Evolutionary conservation across 2,329 filamentous ascomycete genomes (phyloP).

Genomic region (Drechslerella dactyloides): DNA sequence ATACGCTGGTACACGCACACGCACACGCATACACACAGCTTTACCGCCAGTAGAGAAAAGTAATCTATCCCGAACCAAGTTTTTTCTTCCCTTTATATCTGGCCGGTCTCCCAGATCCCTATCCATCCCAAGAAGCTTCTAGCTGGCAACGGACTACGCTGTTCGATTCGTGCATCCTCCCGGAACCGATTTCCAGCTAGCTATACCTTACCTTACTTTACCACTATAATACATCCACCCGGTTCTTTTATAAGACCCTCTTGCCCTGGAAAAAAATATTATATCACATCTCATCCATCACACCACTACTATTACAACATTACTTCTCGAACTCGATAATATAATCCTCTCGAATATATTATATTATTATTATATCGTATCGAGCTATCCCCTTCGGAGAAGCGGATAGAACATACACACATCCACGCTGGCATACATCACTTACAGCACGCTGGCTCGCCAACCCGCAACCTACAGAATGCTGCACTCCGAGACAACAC

Average conservation of each 20-base stretch:
- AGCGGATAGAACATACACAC: not conserved
- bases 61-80: conserved; percentile 17
- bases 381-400: too few species aligned
- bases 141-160: too few species aligned
- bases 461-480: conserved; percentile 22
- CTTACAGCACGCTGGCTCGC: conserved; percentile 1
- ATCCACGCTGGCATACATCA: conserved; percentile 8
- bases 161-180: conserved; percentile 26
- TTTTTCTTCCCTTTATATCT: conserved; percentile 21
- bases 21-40: conserved; percentile 9
- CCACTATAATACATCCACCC: too few species aligned
- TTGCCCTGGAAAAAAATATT: too few species aligned
- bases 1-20: not conserved
- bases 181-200: conserved; percentile 24
- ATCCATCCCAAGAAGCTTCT: too few species aligned
- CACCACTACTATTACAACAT: too few species aligned
- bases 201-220: not conserved
- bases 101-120: conserved; percentile 11
- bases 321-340: too few species aligned
- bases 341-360: too few species aligned
- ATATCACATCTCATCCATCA: too few species aligned
- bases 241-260: not conserved
- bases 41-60: not conserved
- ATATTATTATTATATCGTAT: too few species aligned
- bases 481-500: conserved; percentile 48